phyloP scores from a whole-genome alignment of 257 asterid species.

The Salvia splendens region DNA sequence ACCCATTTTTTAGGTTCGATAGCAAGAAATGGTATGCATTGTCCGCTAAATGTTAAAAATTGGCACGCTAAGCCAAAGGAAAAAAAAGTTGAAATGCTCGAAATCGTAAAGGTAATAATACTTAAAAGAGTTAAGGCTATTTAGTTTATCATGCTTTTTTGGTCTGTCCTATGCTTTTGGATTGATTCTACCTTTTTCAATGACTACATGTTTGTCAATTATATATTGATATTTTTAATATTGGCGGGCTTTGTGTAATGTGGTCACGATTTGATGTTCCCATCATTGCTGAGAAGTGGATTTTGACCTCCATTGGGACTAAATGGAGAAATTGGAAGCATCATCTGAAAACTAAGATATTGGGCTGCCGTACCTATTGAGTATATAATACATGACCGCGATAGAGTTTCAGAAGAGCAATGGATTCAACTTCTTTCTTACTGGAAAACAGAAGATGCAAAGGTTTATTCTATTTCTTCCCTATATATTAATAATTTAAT shows the following conservation, averaged over 20 bases:
- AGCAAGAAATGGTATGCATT: no score
- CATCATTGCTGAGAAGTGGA: background rate
- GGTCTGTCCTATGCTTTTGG: background rate
- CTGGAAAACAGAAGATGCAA: background rate
- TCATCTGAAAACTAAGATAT: background rate
- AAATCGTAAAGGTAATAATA: background rate
- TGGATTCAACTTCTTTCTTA: background rate
- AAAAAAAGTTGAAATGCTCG: background rate
- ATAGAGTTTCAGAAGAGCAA: no score
- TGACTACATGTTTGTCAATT: no score
- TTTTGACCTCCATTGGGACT: background rate
- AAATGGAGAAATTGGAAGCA: slow-evolving; percentile 4
- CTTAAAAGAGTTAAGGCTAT: no score
- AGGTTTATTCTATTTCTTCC: no score
- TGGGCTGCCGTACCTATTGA: no score
- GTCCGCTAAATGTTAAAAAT: background rate
- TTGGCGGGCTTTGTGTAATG: background rate
- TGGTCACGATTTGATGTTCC: background rate
- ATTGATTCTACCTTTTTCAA: no score
- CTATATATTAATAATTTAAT: no score
- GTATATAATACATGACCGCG: no score
- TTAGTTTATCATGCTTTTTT: no score
- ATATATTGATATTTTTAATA: no score
- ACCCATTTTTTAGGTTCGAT: background rate
- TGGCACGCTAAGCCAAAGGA: background rate